These are phyloP conservation scores for Apiospora rasikravindrae DNA, from an alignment of 2,329 filamentous ascomycete genomes.

Conservation along the genomic window DNA sequence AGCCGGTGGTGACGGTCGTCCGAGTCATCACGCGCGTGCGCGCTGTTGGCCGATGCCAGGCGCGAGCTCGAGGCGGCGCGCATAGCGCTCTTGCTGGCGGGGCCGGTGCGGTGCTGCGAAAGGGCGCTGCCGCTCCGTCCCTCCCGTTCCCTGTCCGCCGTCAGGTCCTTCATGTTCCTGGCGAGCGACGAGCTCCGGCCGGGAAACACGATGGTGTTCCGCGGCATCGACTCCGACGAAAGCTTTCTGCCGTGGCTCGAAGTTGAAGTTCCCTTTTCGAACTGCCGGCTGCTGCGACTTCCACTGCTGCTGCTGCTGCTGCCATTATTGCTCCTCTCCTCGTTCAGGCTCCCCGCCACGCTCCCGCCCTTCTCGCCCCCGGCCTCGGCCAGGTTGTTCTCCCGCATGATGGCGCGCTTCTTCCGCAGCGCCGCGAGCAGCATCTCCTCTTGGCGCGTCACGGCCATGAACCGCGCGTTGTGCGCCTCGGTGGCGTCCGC, in stretches of 20 bases:
- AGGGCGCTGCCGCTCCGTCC: background rate
- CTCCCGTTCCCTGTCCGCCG: background rate
- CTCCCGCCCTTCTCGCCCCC: conserved; percentile 43
- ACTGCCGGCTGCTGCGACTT: background rate
- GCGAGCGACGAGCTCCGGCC: conserved; percentile 6
- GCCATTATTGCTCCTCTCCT: background rate
- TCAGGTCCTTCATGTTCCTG: background rate
- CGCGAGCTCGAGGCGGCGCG: background rate
- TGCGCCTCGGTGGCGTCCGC: conserved; percentile 30
- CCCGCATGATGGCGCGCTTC: conserved; percentile 61
- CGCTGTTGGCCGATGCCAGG: background rate
- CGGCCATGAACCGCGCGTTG: conserved; percentile 58
- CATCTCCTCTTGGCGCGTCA: conserved; percentile 64
- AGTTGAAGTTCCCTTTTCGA: background rate
- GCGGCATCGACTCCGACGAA: background rate
- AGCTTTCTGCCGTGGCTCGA: background rate
- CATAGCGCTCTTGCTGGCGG: background rate
- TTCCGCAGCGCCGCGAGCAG: conserved; percentile 61
- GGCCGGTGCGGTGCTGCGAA: background rate
- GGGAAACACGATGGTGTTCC: background rate
- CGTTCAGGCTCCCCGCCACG: background rate
- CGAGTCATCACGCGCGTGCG: background rate
- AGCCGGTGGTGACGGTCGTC: background rate
- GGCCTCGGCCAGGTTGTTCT: conserved; percentile 50
- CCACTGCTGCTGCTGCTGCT: conserved; percentile 2